These are phyloP conservation scores for Acidomyces sp. DNA, from an alignment of 495 filamentous ascomycete species.

Conservation along the genomic window DNA sequence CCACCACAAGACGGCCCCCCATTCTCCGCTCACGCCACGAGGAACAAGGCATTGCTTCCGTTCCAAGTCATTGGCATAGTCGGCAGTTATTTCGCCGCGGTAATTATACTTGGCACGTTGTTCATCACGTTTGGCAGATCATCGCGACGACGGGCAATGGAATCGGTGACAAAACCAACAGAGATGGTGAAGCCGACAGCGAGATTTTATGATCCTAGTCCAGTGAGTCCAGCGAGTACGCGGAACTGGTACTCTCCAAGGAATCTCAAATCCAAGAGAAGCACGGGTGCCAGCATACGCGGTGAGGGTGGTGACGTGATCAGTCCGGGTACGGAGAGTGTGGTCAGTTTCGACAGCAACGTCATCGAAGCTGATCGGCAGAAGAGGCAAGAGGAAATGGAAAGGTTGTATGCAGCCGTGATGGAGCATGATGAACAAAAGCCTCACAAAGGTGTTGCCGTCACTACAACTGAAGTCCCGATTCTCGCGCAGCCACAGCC, in stretches of 20 bases:
- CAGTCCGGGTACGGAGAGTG: conserved; percentile 31
- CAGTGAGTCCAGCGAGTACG: conserved; percentile 27
- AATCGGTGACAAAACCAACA: conserved; percentile 42
- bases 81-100: conserved; percentile 17
- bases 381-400: conserved; percentile 65
- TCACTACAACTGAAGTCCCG: not conserved
- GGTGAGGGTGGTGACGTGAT: conserved; percentile 15
- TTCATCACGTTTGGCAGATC: conserved; percentile 53
- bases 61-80: conserved; percentile 23
- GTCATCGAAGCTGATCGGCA: conserved; percentile 60
- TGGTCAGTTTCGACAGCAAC: conserved; percentile 56
- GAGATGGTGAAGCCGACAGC: conserved; percentile 45
- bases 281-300: conserved; percentile 30
- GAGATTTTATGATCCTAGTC: conserved; percentile 18
- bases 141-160: conserved; percentile 41
- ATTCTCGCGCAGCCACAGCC: conserved; percentile 4
- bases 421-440: conserved; percentile 76
- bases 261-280: conserved; percentile 22
- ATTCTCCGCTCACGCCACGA: conserved; percentile 20
- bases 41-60: conserved; percentile 17
- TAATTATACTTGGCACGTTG: conserved; percentile 27
- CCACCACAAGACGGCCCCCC: conserved; percentile 21
- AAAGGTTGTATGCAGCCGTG: conserved; percentile 79
- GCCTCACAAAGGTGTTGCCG: conserved; percentile 2
- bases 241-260: conserved; percentile 30